Evolutionary conservation across 345 rosid species (phyloP).

Genomic region (Populus euphratica): DNA sequence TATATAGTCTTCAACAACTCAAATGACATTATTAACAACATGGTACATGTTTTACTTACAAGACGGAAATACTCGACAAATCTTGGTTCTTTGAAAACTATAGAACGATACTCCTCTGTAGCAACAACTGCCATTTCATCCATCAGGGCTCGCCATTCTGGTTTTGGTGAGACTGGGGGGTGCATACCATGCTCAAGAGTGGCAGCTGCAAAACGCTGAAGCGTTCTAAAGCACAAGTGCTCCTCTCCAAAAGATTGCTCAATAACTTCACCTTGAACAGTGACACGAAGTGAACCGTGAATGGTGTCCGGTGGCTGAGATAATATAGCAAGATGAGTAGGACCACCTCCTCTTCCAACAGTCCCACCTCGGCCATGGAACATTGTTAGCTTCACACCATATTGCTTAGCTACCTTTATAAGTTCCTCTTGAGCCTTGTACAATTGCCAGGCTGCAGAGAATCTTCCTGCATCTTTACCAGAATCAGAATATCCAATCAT

Average conservation of each 20-base stretch:
- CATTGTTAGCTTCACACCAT: conserved; percentile 90
- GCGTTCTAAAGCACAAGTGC: conserved; percentile 88
- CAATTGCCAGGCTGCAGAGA: conserved; percentile 97
- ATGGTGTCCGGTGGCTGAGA: conserved; percentile 99
- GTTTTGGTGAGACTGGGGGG: conserved; percentile 87
- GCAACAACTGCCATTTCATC: conserved; percentile 93
- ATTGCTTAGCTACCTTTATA: conserved; percentile 76
- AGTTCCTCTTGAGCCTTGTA: conserved; percentile 99
- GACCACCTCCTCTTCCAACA: conserved; percentile 99
- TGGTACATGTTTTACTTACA: conserved; percentile 41
- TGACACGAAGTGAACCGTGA: conserved; percentile 88
- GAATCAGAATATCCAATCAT: conserved; percentile 99
- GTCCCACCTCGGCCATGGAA: conserved; percentile 99
- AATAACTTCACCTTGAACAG: conserved; percentile 96
- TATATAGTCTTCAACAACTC: not conserved
- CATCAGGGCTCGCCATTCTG: conserved; percentile 88
- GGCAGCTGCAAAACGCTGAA: conserved; percentile 96
- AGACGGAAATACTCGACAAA: conserved; percentile 97
- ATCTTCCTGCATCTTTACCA: conserved; percentile 94
- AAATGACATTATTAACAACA: not conserved
- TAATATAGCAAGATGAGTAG: conserved; percentile 95
- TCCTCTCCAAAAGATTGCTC: conserved; percentile 96
- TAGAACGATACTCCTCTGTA: conserved; percentile 84
- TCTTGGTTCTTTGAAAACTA: conserved; percentile 85
- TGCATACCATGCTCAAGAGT: conserved; percentile 96